Evolutionary conservation across 2,329 filamentous ascomycete species (phyloP), one percentile per base, ranked within the genome.

Genomic region (Exophiala lecanii-corni): DNA sequence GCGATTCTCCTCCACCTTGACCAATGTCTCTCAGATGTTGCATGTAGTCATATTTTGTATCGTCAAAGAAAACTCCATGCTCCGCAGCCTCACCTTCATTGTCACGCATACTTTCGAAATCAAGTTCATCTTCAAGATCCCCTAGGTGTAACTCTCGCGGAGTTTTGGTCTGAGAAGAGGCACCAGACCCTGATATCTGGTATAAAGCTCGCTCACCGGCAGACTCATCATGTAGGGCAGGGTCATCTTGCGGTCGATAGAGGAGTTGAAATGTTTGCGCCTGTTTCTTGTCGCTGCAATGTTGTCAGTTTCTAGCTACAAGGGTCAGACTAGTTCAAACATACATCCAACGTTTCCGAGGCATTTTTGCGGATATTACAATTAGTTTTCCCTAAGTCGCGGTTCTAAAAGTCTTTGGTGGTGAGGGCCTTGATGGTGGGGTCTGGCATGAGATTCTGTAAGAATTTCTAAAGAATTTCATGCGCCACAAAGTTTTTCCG

Each of bases 41-140:
- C 92, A 98, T 98, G 70, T 98, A 98, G 67, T 98, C 92, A 68
- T 98, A 98, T 60, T 87, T 79, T 53, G 86, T 84, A 67, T 98
- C 92, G 66, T 98, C 94, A 65, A 77, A 98, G 73, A 86, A 98
- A 53, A 98, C 79, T 52, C 92, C 92, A 66, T 96, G 81, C 63
- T 86, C 86, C 55, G 94, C 92, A 6, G 94, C 92, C 69, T 98
- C 89, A 57, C 94, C 94, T 67, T 98, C 92, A 64, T 98, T 97
- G 43, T 79, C 77, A 55, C 89, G 82, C 53, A 95, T 80, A 47
- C 68, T 69, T 31, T 73, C 71, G 23, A 76, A 71, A 1, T 85
- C 85, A 37, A 96, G 81, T 61, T 82, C 78, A 36, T 69, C 63
- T 50, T 94, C 85, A 3, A 98, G 73, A 53, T 97, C 89, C 45